Conservation (phyloP, 139 green algal species). For the Chlorella sp. region DNA sequence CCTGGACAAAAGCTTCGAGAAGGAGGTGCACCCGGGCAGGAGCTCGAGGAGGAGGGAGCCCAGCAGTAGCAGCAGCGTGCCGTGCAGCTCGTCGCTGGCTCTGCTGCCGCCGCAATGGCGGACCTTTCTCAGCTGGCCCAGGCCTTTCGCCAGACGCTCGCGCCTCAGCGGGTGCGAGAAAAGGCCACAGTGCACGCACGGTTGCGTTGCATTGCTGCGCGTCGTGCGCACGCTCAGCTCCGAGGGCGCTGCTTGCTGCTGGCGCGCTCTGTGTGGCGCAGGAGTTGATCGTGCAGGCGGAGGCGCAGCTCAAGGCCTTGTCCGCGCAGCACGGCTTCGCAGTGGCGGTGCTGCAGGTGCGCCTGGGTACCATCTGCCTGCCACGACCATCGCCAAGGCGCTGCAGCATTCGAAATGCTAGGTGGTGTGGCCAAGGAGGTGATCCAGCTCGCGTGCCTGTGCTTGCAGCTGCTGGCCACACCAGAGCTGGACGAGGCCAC, state of each 20-base stretch:
- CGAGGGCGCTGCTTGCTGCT: too few relatives aligned
- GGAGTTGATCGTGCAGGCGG: conserved; percentile 74
- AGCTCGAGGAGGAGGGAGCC: too few relatives aligned
- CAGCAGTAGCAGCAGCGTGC: too few relatives aligned
- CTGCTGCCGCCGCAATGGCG: too few relatives aligned
- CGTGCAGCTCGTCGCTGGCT: too few relatives aligned
- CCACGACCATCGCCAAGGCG: neutral
- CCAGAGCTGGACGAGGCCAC: conserved; percentile 58
- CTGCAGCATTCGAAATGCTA: too few relatives aligned
- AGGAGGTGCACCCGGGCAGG: too few relatives aligned
- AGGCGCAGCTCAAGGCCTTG: conserved; percentile 64
- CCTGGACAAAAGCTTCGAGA: too few relatives aligned
- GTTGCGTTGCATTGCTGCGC: too few relatives aligned
- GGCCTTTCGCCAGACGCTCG: conserved; percentile 37
- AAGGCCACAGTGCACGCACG: too few relatives aligned
- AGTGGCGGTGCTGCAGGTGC: neutral
- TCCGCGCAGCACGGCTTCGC: conserved; percentile 28
- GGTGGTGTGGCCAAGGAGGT: neutral
- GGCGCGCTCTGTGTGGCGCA: too few relatives aligned
- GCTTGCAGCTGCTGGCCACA: conserved; percentile 56
- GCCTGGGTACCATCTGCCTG: neutral
- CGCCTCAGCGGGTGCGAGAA: conserved; percentile 26
- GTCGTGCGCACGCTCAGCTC: too few relatives aligned
- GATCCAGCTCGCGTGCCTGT: neutral
- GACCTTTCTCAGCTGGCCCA: conserved; percentile 28